Evolutionary conservation across 2,329 filamentous ascomycete species (phyloP).

Genomic region (Colletotrichum cordylinicola): DNA sequence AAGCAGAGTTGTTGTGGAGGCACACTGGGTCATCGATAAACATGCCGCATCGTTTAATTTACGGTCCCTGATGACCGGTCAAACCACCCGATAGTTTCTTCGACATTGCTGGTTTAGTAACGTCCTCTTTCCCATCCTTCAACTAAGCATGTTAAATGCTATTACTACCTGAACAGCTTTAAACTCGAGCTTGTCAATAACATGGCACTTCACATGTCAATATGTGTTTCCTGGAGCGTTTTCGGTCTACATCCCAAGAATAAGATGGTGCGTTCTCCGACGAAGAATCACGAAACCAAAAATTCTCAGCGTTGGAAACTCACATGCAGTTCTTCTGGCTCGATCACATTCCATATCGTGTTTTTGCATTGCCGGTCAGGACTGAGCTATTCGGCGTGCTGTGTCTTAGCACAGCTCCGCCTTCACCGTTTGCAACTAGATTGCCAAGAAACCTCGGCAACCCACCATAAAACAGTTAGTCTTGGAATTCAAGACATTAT

Average conservation of each 20-base stretch:
- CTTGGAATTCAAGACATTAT: background rate
- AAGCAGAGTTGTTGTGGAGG: background rate
- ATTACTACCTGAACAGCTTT: background rate
- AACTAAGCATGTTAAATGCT: background rate
- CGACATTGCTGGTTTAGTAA: background rate
- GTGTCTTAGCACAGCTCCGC: background rate
- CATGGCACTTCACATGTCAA: background rate
- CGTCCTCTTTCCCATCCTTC: too few relatives aligned
- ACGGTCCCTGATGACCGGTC: background rate
- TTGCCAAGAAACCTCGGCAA: background rate
- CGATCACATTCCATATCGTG: background rate
- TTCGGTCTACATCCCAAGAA: background rate
- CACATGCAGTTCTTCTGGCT: background rate
- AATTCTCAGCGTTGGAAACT: background rate
- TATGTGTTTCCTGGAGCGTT: rapidly evolving
- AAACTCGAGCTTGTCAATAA: background rate
- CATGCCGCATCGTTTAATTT: rapidly evolving
- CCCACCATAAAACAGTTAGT: background rate
- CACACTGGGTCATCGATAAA: background rate
- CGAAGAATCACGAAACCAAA: background rate
- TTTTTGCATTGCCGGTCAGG: background rate
- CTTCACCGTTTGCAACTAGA: background rate
- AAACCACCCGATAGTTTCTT: rapidly evolving
- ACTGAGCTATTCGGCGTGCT: background rate
- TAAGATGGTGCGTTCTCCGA: background rate